A percentile compares a stretch with the other conserved stretches of the same genome.
These are phyloP conservation scores for Meyerozyma sp. DNA, from an alignment of 1,139 yeast genomes.

Conservation along the genomic window DNA sequence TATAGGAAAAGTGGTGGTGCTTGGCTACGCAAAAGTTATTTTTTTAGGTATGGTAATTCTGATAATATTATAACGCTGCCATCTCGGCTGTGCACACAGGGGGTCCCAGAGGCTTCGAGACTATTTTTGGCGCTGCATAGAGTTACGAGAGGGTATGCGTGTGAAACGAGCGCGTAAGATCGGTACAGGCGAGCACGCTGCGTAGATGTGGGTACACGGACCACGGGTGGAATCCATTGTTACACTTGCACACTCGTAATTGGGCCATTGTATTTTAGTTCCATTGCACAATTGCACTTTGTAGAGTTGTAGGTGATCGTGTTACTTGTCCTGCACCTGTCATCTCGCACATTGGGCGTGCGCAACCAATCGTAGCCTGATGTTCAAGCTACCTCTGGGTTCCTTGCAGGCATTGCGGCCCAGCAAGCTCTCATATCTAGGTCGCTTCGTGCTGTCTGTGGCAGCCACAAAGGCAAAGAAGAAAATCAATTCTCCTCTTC, in stretches of 20 bases:
- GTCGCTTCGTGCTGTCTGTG: background rate
- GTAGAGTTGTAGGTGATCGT: no score
- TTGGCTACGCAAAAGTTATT: background rate
- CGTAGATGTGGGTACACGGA: no score
- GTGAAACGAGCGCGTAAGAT: no score
- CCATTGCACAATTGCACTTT: no score
- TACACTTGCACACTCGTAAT: no score
- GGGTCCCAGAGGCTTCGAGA: background rate
- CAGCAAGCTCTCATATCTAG: background rate
- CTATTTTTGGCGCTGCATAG: background rate
- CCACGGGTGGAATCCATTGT: no score
- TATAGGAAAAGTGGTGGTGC: background rate
- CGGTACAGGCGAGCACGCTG: no score
- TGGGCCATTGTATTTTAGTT: no score
- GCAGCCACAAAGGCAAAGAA: background rate
- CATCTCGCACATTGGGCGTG: no score
- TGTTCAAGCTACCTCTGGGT: background rate
- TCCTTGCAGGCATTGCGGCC: background rate
- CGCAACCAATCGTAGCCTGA: no score
- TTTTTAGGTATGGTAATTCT: background rate
- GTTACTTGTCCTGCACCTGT: no score
- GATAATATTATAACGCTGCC: background rate
- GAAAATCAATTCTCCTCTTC: background rate
- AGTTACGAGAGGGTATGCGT: background rate
- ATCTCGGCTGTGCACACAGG: background rate